Evolutionary conservation across 805 yeast species (phyloP).

Genomic region (Ogataea parapolymorpha): DNA sequence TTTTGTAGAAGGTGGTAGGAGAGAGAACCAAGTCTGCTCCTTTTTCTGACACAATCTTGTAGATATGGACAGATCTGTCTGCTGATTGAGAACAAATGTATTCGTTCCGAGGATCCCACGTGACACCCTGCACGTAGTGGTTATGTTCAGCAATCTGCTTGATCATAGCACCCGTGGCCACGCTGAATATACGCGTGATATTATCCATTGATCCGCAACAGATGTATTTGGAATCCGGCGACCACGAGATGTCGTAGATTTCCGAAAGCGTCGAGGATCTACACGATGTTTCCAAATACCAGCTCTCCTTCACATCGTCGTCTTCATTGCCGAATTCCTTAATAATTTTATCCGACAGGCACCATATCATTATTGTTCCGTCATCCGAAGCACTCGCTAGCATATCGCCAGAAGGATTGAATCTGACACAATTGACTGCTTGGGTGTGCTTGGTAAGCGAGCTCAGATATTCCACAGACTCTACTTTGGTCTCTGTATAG

Average conservation of each 20-base stretch:
- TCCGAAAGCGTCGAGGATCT: constrained; percentile 56
- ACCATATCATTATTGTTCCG: constrained; percentile 85
- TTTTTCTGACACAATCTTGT: constrained; percentile 37
- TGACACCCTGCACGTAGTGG: constrained; percentile 93
- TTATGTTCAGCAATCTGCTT: constrained; percentile 66
- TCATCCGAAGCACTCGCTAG: constrained; percentile 96
- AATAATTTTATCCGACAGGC: constrained; percentile 47
- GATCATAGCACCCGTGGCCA: constrained; percentile 52
- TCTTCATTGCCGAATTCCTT: constrained; percentile 59
- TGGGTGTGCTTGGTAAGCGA: constrained; percentile 87
- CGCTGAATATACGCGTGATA: constrained; percentile 64
- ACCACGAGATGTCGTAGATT: constrained; percentile 90
- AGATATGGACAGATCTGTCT: constrained; percentile 78
- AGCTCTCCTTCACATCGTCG: constrained; percentile 64
- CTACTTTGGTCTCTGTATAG: constrained; percentile 24
- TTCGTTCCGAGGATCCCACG: constrained; percentile 88
- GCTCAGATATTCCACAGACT: constrained; percentile 66
- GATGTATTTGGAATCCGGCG: constrained; percentile 73
- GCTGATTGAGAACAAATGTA: constrained; percentile 85
- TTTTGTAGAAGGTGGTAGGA: constrained; percentile 44
- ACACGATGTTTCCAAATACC: constrained; percentile 63
- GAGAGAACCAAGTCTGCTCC: constrained; percentile 32
- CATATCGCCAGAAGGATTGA: constrained; percentile 62
- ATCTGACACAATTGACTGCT: constrained; percentile 89
- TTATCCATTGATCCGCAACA: constrained; percentile 95